Conservation (phyloP, 2,329 filamentous ascomycete genomes). For the Pseudogymnoascus sp. region DNA sequence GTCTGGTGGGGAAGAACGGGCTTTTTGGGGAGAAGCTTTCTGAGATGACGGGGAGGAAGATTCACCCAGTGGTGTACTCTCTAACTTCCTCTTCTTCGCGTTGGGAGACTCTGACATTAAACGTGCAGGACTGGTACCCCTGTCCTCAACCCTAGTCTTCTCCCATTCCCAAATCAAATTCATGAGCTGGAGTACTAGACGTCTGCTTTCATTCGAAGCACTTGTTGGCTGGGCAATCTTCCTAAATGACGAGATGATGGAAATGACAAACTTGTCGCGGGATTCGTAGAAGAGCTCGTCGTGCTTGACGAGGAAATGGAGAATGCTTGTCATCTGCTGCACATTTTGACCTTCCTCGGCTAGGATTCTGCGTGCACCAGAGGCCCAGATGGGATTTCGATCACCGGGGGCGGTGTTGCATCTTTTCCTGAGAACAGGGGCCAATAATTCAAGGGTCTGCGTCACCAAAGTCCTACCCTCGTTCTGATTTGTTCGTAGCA, state of each 20-base stretch:
- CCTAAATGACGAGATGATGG: conserved; percentile 80
- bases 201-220: conserved; percentile 84
- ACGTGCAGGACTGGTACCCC: conserved; percentile 31
- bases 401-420: conserved; percentile 61
- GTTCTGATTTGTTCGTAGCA: conserved; percentile 88
- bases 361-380: conserved; percentile 81
- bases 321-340: conserved; percentile 94
- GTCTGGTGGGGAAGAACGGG: conserved; percentile 34
- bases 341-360: conserved; percentile 91
- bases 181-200: conserved; percentile 83
- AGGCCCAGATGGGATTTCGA: conserved; percentile 75
- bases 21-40: conserved; percentile 32
- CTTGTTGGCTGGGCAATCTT: conserved; percentile 81
- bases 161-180: conserved; percentile 91
- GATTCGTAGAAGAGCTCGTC: conserved; percentile 92
- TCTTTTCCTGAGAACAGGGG: conserved; percentile 84
- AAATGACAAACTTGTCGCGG: conserved; percentile 78
- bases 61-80: conserved; percentile 41
- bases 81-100: conserved; percentile 67
- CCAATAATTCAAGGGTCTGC: conserved; percentile 87
- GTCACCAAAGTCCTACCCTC: conserved; percentile 88
- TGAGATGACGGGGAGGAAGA: conserved; percentile 47
- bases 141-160: conserved; percentile 64
- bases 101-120: conserved; percentile 61
- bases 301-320: conserved; percentile 90